Evolutionary conservation across 345 rosid species (phyloP).

Genomic region (Hibiscus mutabilis): DNA sequence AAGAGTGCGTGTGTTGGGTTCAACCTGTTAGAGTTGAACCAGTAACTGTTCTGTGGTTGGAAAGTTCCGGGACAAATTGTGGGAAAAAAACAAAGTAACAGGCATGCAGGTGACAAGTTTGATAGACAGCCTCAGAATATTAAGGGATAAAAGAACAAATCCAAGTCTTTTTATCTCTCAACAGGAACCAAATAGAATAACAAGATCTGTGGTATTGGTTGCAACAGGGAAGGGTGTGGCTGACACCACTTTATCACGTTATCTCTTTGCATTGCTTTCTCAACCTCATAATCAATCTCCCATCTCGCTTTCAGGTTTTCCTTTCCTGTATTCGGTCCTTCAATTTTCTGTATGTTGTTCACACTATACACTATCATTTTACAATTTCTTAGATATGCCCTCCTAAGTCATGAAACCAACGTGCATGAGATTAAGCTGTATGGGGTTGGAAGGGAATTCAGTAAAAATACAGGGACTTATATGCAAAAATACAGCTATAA

Average conservation of each 20-base stretch:
- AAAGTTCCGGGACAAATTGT: not conserved
- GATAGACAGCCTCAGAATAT: not conserved
- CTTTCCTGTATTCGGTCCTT: not conserved
- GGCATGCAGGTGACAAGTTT: not conserved
- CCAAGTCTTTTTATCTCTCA: not conserved
- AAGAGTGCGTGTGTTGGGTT: no score
- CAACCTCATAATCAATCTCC: constrained; percentile 46
- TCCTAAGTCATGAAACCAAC: no score
- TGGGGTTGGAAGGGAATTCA: not conserved
- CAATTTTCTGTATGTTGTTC: not conserved
- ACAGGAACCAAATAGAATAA: no score
- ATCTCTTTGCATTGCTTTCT: constrained; percentile 48
- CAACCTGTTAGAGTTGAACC: no score
- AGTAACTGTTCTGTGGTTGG: no score
- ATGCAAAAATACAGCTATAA: not conserved
- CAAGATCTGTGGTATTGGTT: constrained; percentile 26
- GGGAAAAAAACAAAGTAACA: no score
- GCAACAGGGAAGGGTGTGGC: constrained; percentile 37
- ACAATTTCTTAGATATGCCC: not conserved
- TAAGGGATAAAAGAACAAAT: not conserved
- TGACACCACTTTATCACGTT: constrained; percentile 53
- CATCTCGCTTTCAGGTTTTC: not conserved
- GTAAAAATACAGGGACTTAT: not conserved
- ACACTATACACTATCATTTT: no score
- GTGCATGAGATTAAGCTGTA: not conserved